phyloP scores from a whole-genome alignment of 202 grass and related monocot genomes.

The Cymbopogon flexuosus region DNA sequence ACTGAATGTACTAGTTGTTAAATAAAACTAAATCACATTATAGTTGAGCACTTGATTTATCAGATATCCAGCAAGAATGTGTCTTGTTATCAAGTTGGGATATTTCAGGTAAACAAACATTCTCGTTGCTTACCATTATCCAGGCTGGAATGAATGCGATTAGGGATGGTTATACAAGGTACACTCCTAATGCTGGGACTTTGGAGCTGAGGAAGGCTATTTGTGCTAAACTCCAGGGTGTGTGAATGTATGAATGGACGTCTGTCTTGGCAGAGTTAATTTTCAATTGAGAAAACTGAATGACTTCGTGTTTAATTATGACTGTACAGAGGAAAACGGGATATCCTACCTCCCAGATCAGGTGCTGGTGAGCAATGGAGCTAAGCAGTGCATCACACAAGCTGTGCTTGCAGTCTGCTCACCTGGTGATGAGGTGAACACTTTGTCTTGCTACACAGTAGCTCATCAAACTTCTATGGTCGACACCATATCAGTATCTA shows the following conservation, averaged over 20 bases:
- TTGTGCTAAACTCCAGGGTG: conserved; percentile 71
- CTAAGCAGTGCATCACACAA: conserved; percentile 70
- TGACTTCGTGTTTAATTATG: neutral
- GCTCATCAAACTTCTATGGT: neutral
- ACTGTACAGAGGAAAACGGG: conserved; percentile 61
- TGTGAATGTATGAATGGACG: neutral
- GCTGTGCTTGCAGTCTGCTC: conserved; percentile 75
- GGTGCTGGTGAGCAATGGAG: conserved; percentile 80
- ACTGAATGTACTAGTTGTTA: neutral
- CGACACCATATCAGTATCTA: neutral
- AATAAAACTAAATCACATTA: neutral
- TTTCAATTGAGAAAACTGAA: neutral
- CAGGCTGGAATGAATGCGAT: conserved; percentile 78
- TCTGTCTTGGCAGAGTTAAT: neutral
- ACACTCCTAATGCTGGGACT: conserved; percentile 66
- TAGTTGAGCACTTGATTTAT: neutral
- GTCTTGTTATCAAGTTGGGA: neutral
- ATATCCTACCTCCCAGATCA: conserved; percentile 61
- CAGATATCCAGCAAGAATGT: neutral
- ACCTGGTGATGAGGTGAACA: conserved; percentile 64
- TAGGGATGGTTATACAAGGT: conserved; percentile 62
- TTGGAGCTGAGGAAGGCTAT: conserved; percentile 79
- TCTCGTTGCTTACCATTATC: neutral
- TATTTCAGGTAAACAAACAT: neutral
- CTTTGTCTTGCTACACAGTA: neutral